Evolutionary conservation across 2,329 filamentous ascomycete species (phyloP), one percentile per base, ranked within the genome.

Genomic region (Trichothecium sympodiale): DNA sequence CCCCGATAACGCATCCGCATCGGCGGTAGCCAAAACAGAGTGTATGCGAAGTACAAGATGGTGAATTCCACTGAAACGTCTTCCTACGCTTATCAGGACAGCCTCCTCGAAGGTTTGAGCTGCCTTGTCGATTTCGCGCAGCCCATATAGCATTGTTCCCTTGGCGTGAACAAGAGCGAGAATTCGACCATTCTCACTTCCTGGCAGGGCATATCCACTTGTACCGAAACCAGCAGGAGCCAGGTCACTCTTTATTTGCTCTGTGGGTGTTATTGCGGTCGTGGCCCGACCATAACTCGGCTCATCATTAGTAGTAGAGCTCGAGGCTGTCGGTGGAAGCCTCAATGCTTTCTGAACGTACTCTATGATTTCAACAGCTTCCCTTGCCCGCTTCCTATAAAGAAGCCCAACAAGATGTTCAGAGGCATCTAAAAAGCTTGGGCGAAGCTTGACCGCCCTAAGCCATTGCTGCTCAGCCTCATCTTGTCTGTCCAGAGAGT

Each of bases 111-210:
- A 98, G 4, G 91, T 86, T 47, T 78, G 75, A 1, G 89, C 87
- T 29, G 91, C 91, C 29, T 71, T 75, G 28, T 71, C 67, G 43
- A 91, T 83, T 45, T 95, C 81, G 31, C 89, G 89, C 20, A 93
- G 63, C 17, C 84, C 78, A 58, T 98, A 98, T 2, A 96, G 69
- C 81, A 96, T 93, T 43, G 96, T 96, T n/a, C 89, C 91, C 57
- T 96, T 98, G 15, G 89, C 88, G 59, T 98, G 91, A 29, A 96
- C 78, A 13, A 98, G 69, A n/a, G 87, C 83, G 31, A 98, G 71
- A 50, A 98, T 86, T 40, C 91, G 77, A 8, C 89, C 91, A 53
- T 95, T 96, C 46, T 98, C 91, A 30, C 73, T 77, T 2, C 81
- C 87, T 5, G 87, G 74, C 30, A 98, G 79, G 12, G 77, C 74